A percentile compares a stretch with the other conserved stretches of the same genome.
Evolutionary conservation across 345 rosid species (phyloP).

Genomic region (Eucalyptus marginata): DNA sequence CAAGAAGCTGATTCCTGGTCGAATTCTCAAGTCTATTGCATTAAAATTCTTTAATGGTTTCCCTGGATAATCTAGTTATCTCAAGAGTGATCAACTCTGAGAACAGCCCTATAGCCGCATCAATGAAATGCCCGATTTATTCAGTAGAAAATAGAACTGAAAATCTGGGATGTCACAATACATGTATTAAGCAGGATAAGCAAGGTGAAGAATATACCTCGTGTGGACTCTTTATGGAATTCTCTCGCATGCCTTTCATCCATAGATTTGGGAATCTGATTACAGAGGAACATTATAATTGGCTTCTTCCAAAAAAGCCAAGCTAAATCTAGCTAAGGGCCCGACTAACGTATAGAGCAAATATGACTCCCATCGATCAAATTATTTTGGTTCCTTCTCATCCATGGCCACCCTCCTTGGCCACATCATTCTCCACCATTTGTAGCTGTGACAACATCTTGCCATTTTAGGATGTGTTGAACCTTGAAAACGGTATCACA

Average conservation of each 20-base stretch:
- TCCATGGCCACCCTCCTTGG: neutral
- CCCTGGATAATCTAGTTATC: too few species aligned
- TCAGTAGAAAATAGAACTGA: too few species aligned
- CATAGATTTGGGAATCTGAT: neutral
- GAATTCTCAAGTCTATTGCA: too few species aligned
- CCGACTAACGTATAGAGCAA: neutral
- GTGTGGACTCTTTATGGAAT: neutral
- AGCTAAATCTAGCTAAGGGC: neutral
- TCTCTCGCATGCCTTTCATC: neutral
- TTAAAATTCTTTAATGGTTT: too few species aligned
- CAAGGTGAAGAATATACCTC: neutral
- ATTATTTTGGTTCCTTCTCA: neutral
- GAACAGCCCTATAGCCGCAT: too few species aligned
- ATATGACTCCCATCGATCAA: neutral
- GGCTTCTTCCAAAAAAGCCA: neutral
- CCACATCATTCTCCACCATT: neutral
- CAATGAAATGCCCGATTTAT: too few species aligned
- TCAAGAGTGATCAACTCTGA: too few species aligned
- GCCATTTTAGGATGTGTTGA: neutral
- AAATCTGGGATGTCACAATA: too few species aligned
- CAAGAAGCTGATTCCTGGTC: too few species aligned
- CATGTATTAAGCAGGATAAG: neutral
- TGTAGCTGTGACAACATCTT: neutral
- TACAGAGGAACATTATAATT: neutral
- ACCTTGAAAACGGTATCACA: neutral